Percentiles rank a stretch among this genome's conserved stretches.
phyloP scores from a whole-genome alignment of 352 stramenopile species.

The Globisporangium acanthophoron region DNA sequence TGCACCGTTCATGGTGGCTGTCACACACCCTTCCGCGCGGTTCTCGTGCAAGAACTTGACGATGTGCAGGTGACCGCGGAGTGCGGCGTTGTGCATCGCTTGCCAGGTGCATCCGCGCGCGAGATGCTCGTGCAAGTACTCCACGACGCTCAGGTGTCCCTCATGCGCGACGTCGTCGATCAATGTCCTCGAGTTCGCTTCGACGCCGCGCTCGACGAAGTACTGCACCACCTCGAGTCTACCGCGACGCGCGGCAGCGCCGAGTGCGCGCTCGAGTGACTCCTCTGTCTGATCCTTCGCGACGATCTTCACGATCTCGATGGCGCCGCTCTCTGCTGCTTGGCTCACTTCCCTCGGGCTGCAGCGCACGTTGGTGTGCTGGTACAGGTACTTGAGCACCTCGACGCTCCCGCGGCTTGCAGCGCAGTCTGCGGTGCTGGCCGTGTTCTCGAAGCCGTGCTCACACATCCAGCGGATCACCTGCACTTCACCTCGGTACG shows the following conservation, averaged over 20 bases:
- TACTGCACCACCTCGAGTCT: neutral
- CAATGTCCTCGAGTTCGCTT: neutral
- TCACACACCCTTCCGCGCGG: neutral
- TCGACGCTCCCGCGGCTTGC: neutral
- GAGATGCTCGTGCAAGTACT: neutral
- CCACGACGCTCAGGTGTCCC: neutral
- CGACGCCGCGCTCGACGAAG: neutral
- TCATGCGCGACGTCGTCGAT: neutral
- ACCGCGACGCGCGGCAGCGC: neutral
- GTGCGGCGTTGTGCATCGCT: neutral
- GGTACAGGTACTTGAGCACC: neutral
- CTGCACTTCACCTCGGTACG: neutral
- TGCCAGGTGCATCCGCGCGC: neutral
- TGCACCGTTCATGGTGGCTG: too few species aligned
- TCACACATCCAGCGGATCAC: neutral
- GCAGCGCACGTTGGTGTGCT: neutral
- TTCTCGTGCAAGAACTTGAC: conserved; percentile 1
- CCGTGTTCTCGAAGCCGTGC: neutral
- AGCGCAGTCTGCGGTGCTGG: neutral
- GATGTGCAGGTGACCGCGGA: neutral
- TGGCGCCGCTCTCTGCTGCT: neutral
- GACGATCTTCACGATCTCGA: neutral
- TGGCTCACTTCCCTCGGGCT: neutral
- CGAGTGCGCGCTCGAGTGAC: neutral
- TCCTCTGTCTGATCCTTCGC: neutral